Conservation (phyloP, 805 yeast genomes). For the Lipomyces oligophaga region DNA sequence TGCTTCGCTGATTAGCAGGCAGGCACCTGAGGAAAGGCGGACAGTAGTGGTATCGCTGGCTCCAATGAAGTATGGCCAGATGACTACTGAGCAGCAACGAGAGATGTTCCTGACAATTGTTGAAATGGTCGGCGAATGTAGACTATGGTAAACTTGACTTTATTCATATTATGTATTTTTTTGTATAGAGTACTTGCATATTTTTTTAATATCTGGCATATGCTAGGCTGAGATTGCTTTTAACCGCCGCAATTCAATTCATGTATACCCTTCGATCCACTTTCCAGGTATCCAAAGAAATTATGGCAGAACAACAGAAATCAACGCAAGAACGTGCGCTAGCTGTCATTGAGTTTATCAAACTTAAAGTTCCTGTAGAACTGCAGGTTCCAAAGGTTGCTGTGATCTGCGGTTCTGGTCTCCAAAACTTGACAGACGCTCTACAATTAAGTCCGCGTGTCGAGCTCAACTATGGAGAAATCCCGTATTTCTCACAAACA, state of each 20-base stretch:
- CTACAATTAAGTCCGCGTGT: slow-evolving; percentile 41
- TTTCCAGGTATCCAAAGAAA: too few relatives aligned
- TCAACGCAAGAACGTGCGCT: slow-evolving; percentile 15
- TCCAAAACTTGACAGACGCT: slow-evolving; percentile 73
- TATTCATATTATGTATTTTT: not conserved
- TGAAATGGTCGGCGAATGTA: slow-evolving; percentile 16
- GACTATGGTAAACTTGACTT: slow-evolving; percentile 13
- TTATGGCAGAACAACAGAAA: too few relatives aligned
- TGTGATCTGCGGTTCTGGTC: slow-evolving; percentile 91
- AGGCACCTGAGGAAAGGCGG: slow-evolving; percentile 24
- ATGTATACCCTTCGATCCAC: too few relatives aligned
- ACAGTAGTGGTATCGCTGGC: slow-evolving; percentile 22
- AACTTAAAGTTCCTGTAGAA: slow-evolving; percentile 7
- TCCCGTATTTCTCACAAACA: slow-evolving; percentile 77
- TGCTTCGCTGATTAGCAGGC: slow-evolving; percentile 21
- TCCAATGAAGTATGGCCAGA: slow-evolving; percentile 3
- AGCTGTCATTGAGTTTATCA: slow-evolving; percentile 13
- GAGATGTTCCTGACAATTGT: slow-evolving; percentile 16
- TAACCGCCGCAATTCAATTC: slow-evolving; percentile 1
- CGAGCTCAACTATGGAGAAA: slow-evolving; percentile 57
- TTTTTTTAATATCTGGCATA: not conserved
- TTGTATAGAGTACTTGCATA: not conserved
- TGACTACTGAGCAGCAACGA: slow-evolving; percentile 5
- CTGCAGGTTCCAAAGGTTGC: slow-evolving; percentile 55
- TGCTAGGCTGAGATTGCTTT: not conserved